A percentile compares a stretch with the other conserved stretches of the same genome.
phyloP scores from a whole-genome alignment of 2,329 filamentous ascomycete genomes.

The Trichoderma pleuroti region DNA sequence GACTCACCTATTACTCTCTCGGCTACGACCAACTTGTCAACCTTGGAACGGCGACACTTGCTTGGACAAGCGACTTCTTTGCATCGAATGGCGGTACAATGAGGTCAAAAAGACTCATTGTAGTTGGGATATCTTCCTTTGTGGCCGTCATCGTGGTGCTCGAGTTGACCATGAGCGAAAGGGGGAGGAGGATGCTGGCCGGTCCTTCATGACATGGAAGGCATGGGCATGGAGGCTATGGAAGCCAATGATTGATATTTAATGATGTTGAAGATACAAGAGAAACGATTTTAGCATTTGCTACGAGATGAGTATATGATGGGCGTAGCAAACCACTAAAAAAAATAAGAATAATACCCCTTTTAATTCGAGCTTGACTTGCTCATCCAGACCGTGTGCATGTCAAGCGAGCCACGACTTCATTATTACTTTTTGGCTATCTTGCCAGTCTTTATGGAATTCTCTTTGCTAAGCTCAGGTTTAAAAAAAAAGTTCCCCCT shows the following conservation, averaged over 20 bases:
- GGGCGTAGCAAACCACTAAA: not conserved
- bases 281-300: not conserved
- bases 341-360: not conserved
- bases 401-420: not conserved
- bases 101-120: constrained; percentile 15
- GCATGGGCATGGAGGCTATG: not conserved
- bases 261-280: not conserved
- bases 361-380: not conserved
- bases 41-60: constrained; percentile 16
- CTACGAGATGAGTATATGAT: not conserved
- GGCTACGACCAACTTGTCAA: constrained; percentile 35
- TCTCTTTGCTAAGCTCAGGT: not conserved
- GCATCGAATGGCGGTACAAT: constrained; percentile 18
- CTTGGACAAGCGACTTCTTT: constrained; percentile 5
- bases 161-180: constrained; percentile 13
- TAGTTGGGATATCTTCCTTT: constrained; percentile 23
- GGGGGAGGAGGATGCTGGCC: not conserved
- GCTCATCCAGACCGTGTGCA: not conserved
- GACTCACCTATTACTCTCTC: constrained; percentile 49
- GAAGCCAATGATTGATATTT: not conserved
- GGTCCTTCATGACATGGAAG: not conserved
- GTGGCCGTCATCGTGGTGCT: constrained; percentile 28
- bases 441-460: not conserved
- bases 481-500: not conserved
- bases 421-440: not conserved